Evolutionary conservation across 495 filamentous ascomycete species (phyloP).

Genomic region (Penicillium manginii): DNA sequence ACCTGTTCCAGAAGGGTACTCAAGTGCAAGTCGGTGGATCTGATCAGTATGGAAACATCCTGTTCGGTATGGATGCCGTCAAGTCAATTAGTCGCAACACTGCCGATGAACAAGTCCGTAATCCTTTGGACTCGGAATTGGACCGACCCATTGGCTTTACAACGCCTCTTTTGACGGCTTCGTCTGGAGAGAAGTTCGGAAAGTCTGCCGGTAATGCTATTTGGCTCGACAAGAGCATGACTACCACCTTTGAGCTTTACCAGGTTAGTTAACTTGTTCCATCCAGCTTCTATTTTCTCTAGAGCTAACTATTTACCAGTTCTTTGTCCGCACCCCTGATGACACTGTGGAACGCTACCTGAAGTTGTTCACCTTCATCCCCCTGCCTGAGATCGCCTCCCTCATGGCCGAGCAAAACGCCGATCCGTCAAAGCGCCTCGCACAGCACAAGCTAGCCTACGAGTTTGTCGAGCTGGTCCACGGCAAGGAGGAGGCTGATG

Average conservation of each 20-base stretch:
- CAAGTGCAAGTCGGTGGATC: constrained; percentile 91
- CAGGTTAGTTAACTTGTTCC: constrained; percentile 47
- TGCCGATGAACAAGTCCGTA: constrained; percentile 28
- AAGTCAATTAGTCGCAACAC: constrained; percentile 66
- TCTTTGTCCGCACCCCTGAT: constrained; percentile 84
- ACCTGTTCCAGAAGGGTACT: constrained; percentile 67
- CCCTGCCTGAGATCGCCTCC: constrained; percentile 61
- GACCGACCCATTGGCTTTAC: constrained; percentile 79
- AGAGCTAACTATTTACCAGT: constrained; percentile 50
- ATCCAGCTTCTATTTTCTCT: background rate
- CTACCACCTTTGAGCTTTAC: constrained; percentile 83
- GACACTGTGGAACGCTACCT: constrained; percentile 77
- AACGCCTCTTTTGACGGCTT: constrained; percentile 83
- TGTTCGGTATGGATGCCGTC: constrained; percentile 84
- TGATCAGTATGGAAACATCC: constrained; percentile 96
- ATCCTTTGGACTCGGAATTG: constrained; percentile 34
- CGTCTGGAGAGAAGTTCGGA: constrained; percentile 87
- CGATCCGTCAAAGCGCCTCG: constrained; percentile 69
- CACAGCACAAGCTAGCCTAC: constrained; percentile 78
- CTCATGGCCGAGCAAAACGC: constrained; percentile 67
- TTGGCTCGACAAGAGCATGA: constrained; percentile 85
- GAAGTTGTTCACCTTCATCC: constrained; percentile 90
- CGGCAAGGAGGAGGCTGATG: constrained; percentile 60
- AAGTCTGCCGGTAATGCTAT: constrained; percentile 95
- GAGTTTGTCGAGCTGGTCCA: constrained; percentile 83